Conservation (phyloP, 78 protist species). For the Mastigamoeba balamuthi region DNA sequence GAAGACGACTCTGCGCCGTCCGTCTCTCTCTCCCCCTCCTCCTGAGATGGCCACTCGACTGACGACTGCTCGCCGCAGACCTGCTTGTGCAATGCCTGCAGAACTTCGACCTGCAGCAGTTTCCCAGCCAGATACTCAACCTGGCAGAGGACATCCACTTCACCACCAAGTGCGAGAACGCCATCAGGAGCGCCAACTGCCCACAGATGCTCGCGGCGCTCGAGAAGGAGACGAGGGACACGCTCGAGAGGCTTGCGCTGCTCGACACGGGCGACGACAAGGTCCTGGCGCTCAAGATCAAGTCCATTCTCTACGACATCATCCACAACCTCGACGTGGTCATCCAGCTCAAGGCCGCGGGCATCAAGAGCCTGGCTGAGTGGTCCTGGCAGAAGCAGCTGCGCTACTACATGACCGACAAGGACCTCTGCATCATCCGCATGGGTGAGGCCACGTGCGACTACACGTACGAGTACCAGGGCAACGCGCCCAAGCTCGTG, state of each 20-base stretch:
- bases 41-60: neutral
- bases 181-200: constrained; percentile 6
- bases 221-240: neutral
- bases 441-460: constrained; percentile 43
- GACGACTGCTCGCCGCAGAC: neutral
- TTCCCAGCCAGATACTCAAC: constrained; percentile 61
- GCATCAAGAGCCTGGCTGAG: neutral
- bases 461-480: constrained; percentile 87
- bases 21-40: neutral
- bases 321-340: constrained; percentile 78
- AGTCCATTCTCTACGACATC: constrained; percentile 67
- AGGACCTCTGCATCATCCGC: neutral
- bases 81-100: neutral
- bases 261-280: neutral
- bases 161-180: constrained; percentile 24
- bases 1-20: constrained; percentile 14
- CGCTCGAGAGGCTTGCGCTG: neutral
- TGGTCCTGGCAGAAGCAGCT: neutral
- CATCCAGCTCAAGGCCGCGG: constrained; percentile 15
- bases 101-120: constrained; percentile 5
- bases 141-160: constrained; percentile 41
- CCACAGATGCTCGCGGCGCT: neutral
- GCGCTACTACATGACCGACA: neutral
- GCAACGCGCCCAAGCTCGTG: constrained; percentile 79
- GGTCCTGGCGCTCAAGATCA: constrained; percentile 49